Percentiles rank a stretch among this genome's conserved stretches.
Evolutionary conservation across 169 alveolate species (phyloP).

Genomic region (Plasmodium vinckei): DNA sequence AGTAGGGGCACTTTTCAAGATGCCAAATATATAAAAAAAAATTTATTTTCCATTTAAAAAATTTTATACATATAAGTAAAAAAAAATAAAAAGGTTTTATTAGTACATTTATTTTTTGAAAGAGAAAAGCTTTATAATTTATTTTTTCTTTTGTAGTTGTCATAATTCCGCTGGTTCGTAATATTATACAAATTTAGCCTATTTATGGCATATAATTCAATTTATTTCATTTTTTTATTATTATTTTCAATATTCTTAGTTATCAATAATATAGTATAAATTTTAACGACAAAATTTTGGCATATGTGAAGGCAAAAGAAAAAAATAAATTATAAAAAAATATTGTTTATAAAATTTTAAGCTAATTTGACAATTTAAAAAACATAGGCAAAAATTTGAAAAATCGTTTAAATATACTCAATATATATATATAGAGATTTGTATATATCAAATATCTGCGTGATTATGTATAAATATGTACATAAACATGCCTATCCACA

Average conservation of each 20-base stretch:
- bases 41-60: too few relatives aligned
- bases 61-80: too few relatives aligned
- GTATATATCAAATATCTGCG: not conserved
- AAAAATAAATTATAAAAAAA: constrained; percentile 10
- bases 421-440: constrained; percentile 8
- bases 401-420: constrained; percentile 1
- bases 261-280: not conserved
- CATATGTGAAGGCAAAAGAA: constrained; percentile 1
- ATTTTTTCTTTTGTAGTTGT: too few relatives aligned
- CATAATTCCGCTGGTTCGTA: too few relatives aligned
- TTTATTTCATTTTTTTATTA: constrained; percentile 1
- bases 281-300: constrained; percentile 8
- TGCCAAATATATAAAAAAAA: too few relatives aligned
- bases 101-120: too few relatives aligned
- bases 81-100: too few relatives aligned
- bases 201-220: not conserved
- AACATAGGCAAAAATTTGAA: constrained; percentile 25
- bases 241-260: not conserved
- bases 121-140: too few relatives aligned
- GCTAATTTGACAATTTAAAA: constrained; percentile 42
- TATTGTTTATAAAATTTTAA: constrained; percentile 3
- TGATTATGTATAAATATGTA: not conserved
- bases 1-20: too few relatives aligned
- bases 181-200: too few relatives aligned
- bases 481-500: not conserved